Evolutionary conservation across 345 rosid genomes (phyloP).

Genomic region (Excoecaria cochinchinensis): DNA sequence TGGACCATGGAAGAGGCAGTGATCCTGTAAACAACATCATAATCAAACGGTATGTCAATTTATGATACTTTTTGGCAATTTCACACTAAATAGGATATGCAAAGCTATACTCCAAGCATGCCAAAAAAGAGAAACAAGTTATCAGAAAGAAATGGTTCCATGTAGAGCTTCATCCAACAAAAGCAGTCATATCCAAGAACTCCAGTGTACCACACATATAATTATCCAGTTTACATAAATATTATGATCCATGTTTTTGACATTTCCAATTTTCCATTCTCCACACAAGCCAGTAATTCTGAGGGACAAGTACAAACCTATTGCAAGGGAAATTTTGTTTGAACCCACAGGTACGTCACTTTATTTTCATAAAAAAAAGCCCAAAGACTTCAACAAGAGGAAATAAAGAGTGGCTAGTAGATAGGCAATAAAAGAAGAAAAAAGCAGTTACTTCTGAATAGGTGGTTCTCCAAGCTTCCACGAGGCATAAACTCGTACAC

Average conservation of each 20-base stretch:
- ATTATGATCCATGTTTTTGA: neutral
- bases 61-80: neutral
- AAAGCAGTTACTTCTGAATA: conserved; percentile 65
- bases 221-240: neutral
- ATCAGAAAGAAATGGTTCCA: neutral
- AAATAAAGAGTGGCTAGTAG: neutral
- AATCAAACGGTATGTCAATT: conserved; percentile 5
- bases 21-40: conserved; percentile 53
- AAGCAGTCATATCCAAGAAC: neutral
- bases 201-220: neutral
- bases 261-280: too few species aligned
- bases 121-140: neutral
- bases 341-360: neutral
- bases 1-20: conserved; percentile 96
- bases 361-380: too few species aligned
- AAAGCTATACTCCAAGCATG: neutral
- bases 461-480: conserved; percentile 98
- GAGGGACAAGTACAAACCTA: too few species aligned
- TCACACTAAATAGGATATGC: neutral
- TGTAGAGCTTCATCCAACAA: neutral
- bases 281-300: too few species aligned
- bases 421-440: neutral
- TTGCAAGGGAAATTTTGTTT: too few species aligned
- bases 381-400: neutral
- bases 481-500: conserved; percentile 96